Conservation (phyloP, 108 stramenopile species). For the Chaetoceros muelleri region DNA sequence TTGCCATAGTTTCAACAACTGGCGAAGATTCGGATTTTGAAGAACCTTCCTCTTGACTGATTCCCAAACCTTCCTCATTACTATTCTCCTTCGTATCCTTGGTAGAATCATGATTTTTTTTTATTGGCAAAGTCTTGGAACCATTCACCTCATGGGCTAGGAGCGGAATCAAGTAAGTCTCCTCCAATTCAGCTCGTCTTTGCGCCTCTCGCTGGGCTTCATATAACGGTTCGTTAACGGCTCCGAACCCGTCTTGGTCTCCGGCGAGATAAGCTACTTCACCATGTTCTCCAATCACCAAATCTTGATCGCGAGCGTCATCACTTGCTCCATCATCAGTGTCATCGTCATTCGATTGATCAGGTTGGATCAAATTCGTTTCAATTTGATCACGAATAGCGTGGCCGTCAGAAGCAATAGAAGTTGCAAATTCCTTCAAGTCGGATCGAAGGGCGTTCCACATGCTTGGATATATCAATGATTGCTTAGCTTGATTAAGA, state of each 20-base stretch:
- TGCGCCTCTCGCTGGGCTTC: neutral
- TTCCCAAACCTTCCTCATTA: neutral
- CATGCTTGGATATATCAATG: constrained; percentile 16
- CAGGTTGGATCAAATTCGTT: neutral
- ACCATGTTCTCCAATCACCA: constrained; percentile 8
- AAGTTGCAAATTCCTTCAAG: constrained; percentile 33
- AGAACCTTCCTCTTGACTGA: no score
- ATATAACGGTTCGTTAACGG: neutral
- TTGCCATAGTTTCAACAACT: neutral
- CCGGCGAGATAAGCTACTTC: neutral
- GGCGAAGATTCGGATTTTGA: neutral
- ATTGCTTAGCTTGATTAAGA: no score
- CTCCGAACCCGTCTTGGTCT: neutral
- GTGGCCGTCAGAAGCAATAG: neutral
- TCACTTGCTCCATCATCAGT: constrained; percentile 13
- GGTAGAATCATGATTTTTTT: constrained; percentile 1
- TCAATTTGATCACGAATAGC: neutral
- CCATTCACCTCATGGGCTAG: neutral
- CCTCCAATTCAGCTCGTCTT: neutral
- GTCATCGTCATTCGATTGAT: neutral
- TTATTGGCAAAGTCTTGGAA: neutral
- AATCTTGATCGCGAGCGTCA: constrained; percentile 8
- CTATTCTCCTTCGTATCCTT: constrained; percentile 2
- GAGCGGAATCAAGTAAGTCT: neutral
- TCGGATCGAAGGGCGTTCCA: constrained; percentile 37